Conservation (phyloP, 495 filamentous ascomycete species). For the Annulohypoxylon stygium region DNA sequence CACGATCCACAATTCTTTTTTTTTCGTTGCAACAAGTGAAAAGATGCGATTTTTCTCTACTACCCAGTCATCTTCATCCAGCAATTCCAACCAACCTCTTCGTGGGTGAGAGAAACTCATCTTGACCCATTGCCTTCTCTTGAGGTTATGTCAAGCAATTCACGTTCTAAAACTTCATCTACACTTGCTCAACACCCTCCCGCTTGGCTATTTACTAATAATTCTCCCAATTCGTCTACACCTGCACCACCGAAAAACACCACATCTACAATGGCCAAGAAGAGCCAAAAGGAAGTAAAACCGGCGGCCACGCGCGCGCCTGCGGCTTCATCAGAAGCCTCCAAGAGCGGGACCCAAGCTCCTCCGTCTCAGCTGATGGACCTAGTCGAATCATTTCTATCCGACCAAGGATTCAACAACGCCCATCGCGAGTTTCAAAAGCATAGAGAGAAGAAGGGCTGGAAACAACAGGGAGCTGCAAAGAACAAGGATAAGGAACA, state of each 20-base stretch:
- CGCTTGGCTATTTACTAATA: constrained; percentile 64
- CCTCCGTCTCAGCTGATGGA: constrained; percentile 72
- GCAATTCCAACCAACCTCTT: constrained; percentile 19
- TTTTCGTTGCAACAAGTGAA: constrained; percentile 27
- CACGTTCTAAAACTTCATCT: constrained; percentile 15
- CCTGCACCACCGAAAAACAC: constrained; percentile 14
- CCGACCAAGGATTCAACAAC: constrained; percentile 71
- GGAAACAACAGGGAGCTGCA: constrained; percentile 50
- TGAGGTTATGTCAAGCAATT: constrained; percentile 47
- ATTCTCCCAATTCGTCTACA: constrained; percentile 41
- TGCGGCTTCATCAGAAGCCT: constrained; percentile 17
- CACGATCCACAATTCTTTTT: constrained; percentile 45
- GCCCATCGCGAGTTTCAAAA: constrained; percentile 71
- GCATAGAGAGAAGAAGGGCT: constrained; percentile 65
- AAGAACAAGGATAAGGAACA: constrained; percentile 48
- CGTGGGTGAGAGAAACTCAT: background rate
- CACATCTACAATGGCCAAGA: constrained; percentile 49
- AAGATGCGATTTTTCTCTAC: constrained; percentile 25
- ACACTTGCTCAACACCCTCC: constrained; percentile 49
- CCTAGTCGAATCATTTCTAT: constrained; percentile 75
- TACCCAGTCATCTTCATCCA: background rate
- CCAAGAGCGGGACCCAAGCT: constrained; percentile 42
- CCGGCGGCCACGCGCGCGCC: constrained; percentile 27
- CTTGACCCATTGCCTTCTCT: constrained; percentile 13
- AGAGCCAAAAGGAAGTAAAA: constrained; percentile 45